These are phyloP conservation scores for Eucalyptus victrix DNA, from an alignment of 345 rosid species.

Conservation along the genomic window DNA sequence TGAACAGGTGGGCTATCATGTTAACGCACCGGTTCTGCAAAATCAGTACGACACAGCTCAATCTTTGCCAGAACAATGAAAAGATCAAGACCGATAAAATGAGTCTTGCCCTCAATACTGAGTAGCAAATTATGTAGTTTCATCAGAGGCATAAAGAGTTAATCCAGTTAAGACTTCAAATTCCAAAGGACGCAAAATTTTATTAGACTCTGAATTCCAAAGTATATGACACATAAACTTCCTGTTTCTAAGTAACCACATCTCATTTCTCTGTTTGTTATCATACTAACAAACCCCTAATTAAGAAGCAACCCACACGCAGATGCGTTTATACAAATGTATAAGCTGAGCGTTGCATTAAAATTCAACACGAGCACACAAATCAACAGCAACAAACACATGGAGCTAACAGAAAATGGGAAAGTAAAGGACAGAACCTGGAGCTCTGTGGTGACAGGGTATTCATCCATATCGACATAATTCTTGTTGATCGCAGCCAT, in stretches of 20 bases:
- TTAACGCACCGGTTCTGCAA: slow-evolving; percentile 44
- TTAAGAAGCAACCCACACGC: neutral
- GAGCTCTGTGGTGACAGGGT: slow-evolving; percentile 44
- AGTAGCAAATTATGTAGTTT: neutral
- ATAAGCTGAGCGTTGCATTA: neutral
- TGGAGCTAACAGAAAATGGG: neutral
- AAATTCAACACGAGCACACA: neutral
- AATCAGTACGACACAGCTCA: neutral
- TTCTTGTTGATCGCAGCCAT: slow-evolving; percentile 29
- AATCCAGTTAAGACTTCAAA: neutral
- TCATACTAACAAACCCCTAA: neutral
- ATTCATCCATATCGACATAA: slow-evolving; percentile 27
- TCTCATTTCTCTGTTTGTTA: neutral
- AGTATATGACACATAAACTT: neutral
- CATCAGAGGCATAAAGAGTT: neutral
- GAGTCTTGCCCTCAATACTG: neutral
- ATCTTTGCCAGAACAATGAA: neutral
- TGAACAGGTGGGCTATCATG: slow-evolving; percentile 41
- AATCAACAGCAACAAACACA: neutral
- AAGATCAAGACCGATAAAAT: neutral
- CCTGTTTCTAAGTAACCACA: neutral
- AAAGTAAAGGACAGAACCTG: slow-evolving; percentile 10
- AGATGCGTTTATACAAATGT: neutral
- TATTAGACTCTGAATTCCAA: neutral
- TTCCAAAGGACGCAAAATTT: neutral